Percentiles rank a stretch among this genome's conserved stretches.
Evolutionary conservation across 2,329 filamentous ascomycete genomes (phyloP).

Genomic region (Monilinia vaccinii-corymbosi): DNA sequence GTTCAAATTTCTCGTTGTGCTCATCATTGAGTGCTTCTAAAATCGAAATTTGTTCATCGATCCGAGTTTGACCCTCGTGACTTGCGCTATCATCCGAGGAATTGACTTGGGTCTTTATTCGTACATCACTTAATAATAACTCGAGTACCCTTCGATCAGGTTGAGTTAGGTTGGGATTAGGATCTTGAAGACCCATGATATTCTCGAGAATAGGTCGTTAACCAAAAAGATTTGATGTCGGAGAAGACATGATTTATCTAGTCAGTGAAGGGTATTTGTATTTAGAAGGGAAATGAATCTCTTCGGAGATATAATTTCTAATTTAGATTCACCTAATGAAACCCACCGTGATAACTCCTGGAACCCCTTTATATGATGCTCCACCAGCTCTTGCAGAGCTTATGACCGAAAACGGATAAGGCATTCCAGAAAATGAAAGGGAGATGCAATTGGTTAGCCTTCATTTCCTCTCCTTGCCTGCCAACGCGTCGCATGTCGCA

Average conservation of each 20-base stretch:
- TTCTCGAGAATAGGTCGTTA: neutral
- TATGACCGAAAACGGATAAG: neutral
- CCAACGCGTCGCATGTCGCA: too few species aligned
- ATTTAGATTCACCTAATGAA: neutral
- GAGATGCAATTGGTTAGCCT: neutral
- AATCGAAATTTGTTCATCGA: constrained; percentile 5
- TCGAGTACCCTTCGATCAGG: constrained; percentile 10
- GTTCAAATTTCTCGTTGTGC: constrained; percentile 16
- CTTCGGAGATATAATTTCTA: constrained; percentile 1
- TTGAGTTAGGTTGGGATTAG: constrained; percentile 5
- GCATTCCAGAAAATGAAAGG: neutral
- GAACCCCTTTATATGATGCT: neutral
- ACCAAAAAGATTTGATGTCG: neutral
- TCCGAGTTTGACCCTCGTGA: constrained; percentile 1
- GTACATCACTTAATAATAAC: constrained; percentile 3
- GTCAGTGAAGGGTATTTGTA: neutral
- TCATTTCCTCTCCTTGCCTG: neutral
- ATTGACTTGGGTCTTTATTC: neutral
- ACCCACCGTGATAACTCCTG: neutral
- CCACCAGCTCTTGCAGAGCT: neutral
- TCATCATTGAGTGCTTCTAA: constrained; percentile 11
- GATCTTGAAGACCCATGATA: constrained; percentile 9
- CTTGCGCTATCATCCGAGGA: neutral
- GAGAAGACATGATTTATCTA: neutral
- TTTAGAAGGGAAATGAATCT: neutral